Percentiles rank a stretch among this genome's conserved stretches.
phyloP scores from a whole-genome alignment of 768 basidiomycete species.

The Leccinum longicurvipes region DNA sequence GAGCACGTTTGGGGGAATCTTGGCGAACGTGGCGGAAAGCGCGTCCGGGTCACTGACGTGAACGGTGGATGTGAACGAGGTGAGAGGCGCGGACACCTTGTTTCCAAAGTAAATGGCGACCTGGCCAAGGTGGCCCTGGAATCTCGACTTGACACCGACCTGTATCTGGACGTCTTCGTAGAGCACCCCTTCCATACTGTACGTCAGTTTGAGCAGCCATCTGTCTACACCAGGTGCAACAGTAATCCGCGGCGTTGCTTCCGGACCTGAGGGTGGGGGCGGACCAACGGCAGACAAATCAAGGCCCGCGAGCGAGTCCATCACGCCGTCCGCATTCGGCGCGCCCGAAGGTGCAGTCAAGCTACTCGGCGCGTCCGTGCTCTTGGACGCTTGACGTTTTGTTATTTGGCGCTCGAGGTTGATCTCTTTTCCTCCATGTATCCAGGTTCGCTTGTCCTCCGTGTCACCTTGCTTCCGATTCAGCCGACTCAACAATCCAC shows the following conservation, averaged over 20 bases:
- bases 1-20: conserved; percentile 83
- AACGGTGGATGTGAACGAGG: conserved; percentile 84
- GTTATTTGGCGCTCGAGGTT: conserved; percentile 73
- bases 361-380: conserved; percentile 33
- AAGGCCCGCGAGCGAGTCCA: conserved; percentile 79
- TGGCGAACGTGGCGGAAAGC: conserved; percentile 80
- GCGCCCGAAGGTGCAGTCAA: conserved; percentile 36
- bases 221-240: conserved; percentile 74
- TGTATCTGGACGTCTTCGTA: conserved; percentile 97
- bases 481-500: conserved; percentile 80
- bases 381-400: conserved; percentile 46
- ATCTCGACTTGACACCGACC: conserved; percentile 94
- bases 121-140: conserved; percentile 92
- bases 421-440: conserved; percentile 91
- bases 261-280: conserved; percentile 14
- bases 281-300: conserved; percentile 47
- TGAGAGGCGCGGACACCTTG: conserved; percentile 86
- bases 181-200: conserved; percentile 79
- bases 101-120: conserved; percentile 95
- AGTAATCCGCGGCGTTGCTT: conserved; percentile 51
- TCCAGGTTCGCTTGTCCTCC: conserved; percentile 95
- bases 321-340: conserved; percentile 49
- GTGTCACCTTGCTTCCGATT: conserved; percentile 89
- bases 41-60: conserved; percentile 71
- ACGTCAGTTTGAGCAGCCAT: conserved; percentile 85